Evolutionary conservation across 495 filamentous ascomycete species (phyloP).

Genomic region (Penicillium parvum): DNA sequence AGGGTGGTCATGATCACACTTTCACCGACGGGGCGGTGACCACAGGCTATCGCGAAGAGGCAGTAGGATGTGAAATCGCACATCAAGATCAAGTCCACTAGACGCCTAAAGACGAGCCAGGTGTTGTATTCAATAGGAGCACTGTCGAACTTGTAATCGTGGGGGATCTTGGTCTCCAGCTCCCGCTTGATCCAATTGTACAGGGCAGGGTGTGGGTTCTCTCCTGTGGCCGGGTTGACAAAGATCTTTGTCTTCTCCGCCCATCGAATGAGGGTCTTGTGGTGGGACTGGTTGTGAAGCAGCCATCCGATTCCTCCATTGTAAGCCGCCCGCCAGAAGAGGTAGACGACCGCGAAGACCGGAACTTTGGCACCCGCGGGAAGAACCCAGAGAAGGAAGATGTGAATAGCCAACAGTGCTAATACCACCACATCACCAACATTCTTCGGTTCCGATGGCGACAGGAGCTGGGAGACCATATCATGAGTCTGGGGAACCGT

Average conservation of each 20-base stretch:
- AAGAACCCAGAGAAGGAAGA: slow-evolving; percentile 65
- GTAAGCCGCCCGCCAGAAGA: slow-evolving; percentile 90
- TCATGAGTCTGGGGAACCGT: slow-evolving; percentile 95
- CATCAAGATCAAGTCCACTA: slow-evolving; percentile 96
- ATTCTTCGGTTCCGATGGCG: slow-evolving; percentile 94
- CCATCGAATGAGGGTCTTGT: slow-evolving; percentile 82
- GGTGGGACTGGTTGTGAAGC: slow-evolving; percentile 82
- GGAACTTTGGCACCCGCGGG: slow-evolving; percentile 64
- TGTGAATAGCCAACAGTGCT: slow-evolving; percentile 70
- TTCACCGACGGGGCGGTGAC: slow-evolving; percentile 67
- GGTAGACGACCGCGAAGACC: slow-evolving; percentile 72
- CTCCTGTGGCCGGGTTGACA: slow-evolving; percentile 71
- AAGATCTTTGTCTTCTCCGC: slow-evolving; percentile 81
- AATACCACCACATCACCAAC: slow-evolving; percentile 78
- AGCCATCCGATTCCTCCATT: slow-evolving; percentile 92
- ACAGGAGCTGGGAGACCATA: slow-evolving; percentile 96
- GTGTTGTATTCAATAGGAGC: slow-evolving; percentile 98
- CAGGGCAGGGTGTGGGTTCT: slow-evolving; percentile 74
- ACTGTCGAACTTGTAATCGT: slow-evolving; percentile 89
- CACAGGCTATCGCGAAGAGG: slow-evolving; percentile 90
- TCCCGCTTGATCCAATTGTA: slow-evolving; percentile 82
- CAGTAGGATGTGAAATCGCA: slow-evolving; percentile 97
- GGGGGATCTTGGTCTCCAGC: slow-evolving; percentile 87
- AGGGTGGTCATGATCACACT: slow-evolving; percentile 58
- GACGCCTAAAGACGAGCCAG: slow-evolving; percentile 90